These are phyloP conservation scores for Gynochthodes officinalis DNA, from an alignment of 257 asterid genomes.

Conservation along the genomic window DNA sequence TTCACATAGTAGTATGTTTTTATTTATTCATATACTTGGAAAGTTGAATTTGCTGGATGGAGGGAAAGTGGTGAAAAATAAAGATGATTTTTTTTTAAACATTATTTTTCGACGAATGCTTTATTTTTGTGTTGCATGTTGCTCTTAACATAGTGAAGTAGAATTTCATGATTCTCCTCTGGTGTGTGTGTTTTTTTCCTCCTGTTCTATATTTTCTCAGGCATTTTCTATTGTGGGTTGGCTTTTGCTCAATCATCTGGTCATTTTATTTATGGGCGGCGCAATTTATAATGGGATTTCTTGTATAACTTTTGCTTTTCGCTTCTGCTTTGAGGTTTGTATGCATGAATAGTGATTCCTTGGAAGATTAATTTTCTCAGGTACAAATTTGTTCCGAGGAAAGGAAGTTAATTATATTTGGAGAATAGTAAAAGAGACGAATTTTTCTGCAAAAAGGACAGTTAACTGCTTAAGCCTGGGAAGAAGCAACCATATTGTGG, in stretches of 20 bases:
- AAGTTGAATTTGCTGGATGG: neutral
- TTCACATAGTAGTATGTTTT: neutral
- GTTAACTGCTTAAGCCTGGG: neutral
- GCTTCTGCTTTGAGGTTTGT: neutral
- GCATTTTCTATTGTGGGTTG: neutral
- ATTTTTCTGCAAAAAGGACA: neutral
- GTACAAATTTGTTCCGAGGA: too few relatives aligned
- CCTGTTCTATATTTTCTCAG: neutral
- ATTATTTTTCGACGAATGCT: neutral
- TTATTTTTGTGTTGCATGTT: conserved; percentile 16
- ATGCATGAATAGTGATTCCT: neutral
- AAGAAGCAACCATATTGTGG: neutral
- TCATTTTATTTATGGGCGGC: neutral
- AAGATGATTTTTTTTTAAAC: neutral
- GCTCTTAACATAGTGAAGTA: too few relatives aligned
- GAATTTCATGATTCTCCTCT: neutral
- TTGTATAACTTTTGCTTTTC: neutral
- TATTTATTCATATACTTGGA: neutral
- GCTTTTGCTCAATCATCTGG: too few relatives aligned
- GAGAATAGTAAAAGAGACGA: neutral
- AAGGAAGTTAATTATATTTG: neutral
- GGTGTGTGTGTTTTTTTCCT: neutral
- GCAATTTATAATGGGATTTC: neutral
- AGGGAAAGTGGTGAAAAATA: neutral
- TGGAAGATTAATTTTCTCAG: neutral